Evolutionary conservation across 192 early-diverging fungal species (phyloP), one percentile per base, ranked within the genome.

Genomic region (Linnemannia exigua): DNA sequence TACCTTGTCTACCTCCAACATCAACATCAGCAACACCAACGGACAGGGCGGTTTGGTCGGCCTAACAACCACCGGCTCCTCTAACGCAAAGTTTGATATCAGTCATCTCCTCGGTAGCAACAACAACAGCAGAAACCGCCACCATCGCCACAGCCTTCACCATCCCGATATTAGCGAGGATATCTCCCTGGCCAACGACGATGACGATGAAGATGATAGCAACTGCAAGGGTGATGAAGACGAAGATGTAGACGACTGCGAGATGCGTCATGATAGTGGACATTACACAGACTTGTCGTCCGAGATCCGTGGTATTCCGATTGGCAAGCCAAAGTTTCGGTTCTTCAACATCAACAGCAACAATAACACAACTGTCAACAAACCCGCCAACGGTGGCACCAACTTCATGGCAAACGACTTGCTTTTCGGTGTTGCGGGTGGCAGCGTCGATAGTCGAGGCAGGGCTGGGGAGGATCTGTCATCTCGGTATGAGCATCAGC

Each of bases 311-410:
- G 76, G 71, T 22, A 84, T 84, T 67, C 82, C 76, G 5, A 79
- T 84, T 35, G 82, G 72, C 71, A 79, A 84, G 22, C 75, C 76
- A 20, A 72, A 36, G 35, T 84, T 75, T 33, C 66, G 33, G n/a
- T 50, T 69, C n/a, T 66, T 67, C 31, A 47, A 33, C 9, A 28
- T 35, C 37, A 38, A 19, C 6, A 28, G 33, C 22, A 11, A 36
- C 17, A 37, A 52, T 75, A 8, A 12, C 72, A 19, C 63, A 14
- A 46, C n/a, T n/a, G n/a, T 17, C 37, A 51, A 54, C 11, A 28
- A 67, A 19, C 4, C 36, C 66, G 51, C 8, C 28, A 74, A 61
- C 22, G 15, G 28, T 77, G n/a, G 37, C 51, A 31, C 22, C 74
- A 63, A 22, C 16, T 68, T 68, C 70, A 80, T 51, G 31, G 46